phyloP scores from a whole-genome alignment of 805 yeast genomes.

The Myxozyma sirexii region DNA sequence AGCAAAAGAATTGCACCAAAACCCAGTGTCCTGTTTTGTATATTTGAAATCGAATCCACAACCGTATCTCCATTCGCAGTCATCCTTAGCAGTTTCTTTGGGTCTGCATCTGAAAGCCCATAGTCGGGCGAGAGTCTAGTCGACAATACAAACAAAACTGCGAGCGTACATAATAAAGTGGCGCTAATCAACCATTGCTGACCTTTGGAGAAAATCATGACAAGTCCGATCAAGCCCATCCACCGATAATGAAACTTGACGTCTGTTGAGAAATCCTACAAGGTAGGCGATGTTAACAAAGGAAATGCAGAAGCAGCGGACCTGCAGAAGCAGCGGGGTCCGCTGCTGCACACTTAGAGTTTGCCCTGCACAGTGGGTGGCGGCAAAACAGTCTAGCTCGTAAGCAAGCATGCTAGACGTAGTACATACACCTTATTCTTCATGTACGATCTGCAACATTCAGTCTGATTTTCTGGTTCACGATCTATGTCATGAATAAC shows the following conservation, averaged over 20 bases:
- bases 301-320: background rate
- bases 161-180: background rate
- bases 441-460: no score
- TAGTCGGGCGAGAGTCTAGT: background rate
- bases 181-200: background rate
- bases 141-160: background rate
- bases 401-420: no score
- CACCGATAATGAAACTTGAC: background rate
- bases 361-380: no score
- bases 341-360: background rate
- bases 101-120: background rate
- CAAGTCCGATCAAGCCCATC: no score
- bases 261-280: background rate
- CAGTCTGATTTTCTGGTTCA: no score
- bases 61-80: background rate
- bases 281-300: background rate
- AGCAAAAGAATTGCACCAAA: slow-evolving; percentile 9
- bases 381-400: no score
- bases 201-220: background rate
- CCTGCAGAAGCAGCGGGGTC: background rate
- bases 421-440: no score
- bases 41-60: background rate
- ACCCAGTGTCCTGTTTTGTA: slow-evolving; percentile 13
- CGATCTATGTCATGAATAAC: no score
- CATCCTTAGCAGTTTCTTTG: background rate